Evolutionary conservation across 129 eudicot species (phyloP).

Genomic region (Gnaphalium uliginosum): DNA sequence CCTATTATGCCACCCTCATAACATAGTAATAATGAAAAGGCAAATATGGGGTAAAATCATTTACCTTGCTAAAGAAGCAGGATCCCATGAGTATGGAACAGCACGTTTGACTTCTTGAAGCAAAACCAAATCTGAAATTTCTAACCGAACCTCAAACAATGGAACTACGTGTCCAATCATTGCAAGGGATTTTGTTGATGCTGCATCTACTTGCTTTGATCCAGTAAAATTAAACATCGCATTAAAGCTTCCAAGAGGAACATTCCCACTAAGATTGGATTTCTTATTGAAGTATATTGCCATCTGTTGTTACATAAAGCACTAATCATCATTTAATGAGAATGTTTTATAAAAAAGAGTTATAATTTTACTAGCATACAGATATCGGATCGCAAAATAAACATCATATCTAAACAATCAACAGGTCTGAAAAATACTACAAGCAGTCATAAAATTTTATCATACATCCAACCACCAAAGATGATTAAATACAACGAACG

Average conservation of each 20-base stretch:
- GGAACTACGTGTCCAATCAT: constrained; percentile 83
- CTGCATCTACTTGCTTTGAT: constrained; percentile 80
- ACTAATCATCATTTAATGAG: constrained; percentile 23
- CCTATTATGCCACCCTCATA: neutral
- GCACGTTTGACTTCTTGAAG: constrained; percentile 76
- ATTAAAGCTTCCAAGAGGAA: constrained; percentile 95
- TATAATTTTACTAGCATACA: neutral
- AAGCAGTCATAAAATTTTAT: neutral
- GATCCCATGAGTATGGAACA: constrained; percentile 95
- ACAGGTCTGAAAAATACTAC: constrained; percentile 11
- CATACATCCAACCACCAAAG: no score
- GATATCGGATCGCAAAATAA: constrained; percentile 7
- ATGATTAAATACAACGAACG: no score
- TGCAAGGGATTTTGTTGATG: constrained; percentile 89
- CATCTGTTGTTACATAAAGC: constrained; percentile 56
- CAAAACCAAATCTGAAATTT: constrained; percentile 57
- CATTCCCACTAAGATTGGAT: constrained; percentile 57
- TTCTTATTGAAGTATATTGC: constrained; percentile 70
- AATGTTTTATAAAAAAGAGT: neutral
- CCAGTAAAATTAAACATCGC: constrained; percentile 97
- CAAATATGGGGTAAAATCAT: constrained; percentile 7
- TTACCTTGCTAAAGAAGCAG: constrained; percentile 91
- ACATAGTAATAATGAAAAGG: neutral
- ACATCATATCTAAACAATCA: neutral
- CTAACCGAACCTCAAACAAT: constrained; percentile 52